phyloP scores from a whole-genome alignment of 2,329 filamentous ascomycete genomes.

The Diaporthe sp. region DNA sequence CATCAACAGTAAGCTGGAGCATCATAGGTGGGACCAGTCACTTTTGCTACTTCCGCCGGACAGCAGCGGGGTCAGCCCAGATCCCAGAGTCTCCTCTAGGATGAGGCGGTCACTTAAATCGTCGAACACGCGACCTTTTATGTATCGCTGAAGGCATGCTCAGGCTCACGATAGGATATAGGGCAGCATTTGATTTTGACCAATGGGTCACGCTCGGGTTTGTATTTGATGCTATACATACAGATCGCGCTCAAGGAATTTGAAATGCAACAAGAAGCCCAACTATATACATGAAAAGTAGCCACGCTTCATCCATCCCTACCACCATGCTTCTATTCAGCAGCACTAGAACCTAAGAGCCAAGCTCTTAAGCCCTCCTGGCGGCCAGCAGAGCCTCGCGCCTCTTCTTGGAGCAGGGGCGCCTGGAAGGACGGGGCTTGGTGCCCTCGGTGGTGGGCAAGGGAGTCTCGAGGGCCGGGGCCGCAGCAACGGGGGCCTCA shows the following conservation, averaged over 20 bases:
- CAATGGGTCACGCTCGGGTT: conserved; percentile 3
- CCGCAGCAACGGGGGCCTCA: not conserved
- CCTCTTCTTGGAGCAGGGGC: conserved; percentile 3
- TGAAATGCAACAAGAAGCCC: conserved; percentile 1
- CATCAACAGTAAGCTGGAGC: too few relatives aligned
- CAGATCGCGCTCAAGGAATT: not conserved
- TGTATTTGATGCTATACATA: not conserved
- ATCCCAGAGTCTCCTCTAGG: too few relatives aligned
- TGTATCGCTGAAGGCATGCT: too few relatives aligned
- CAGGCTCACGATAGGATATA: not conserved
- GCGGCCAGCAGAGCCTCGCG: not conserved
- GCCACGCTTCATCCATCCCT: not conserved
- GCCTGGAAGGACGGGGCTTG: not conserved
- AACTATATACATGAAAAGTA: conserved; percentile 23
- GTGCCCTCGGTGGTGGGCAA: not conserved
- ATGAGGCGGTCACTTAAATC: too few relatives aligned
- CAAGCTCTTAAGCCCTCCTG: not conserved
- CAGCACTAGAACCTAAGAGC: not conserved
- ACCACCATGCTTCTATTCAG: not conserved
- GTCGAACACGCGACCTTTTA: too few relatives aligned
- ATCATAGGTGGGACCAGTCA: too few relatives aligned
- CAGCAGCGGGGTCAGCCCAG: too few relatives aligned
- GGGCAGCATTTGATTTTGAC: not conserved
- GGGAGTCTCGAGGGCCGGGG: not conserved
- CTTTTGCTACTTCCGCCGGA: too few relatives aligned